These are phyloP conservation scores for Trifolium fragiferum DNA, from an alignment of 306 rosid species.

Conservation along the genomic window DNA sequence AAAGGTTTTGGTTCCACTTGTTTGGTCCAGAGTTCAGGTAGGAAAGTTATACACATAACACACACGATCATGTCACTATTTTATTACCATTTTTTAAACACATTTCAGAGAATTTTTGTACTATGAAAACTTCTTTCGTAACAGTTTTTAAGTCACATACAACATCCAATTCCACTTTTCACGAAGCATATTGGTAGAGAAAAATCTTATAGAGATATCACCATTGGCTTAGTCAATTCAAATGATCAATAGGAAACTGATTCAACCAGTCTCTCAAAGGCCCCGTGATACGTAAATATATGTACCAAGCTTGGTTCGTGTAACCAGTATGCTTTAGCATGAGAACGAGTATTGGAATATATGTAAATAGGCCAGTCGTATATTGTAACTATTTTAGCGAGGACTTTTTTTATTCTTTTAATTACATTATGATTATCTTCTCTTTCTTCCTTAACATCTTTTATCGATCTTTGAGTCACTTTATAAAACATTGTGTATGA, in stretches of 20 bases:
- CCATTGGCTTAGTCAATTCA: background rate
- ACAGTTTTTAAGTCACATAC: background rate
- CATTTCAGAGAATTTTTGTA: conserved; percentile 20
- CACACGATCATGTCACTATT: conserved; percentile 16
- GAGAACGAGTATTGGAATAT: background rate
- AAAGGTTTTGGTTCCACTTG: conserved; percentile 95
- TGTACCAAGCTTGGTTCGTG: background rate
- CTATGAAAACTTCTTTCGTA: background rate
- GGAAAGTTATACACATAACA: conserved; percentile 38
- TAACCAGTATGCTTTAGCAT: background rate
- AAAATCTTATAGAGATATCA: background rate
- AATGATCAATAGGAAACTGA: conserved; percentile 3
- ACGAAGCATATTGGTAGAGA: background rate
- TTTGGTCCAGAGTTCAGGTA: conserved; percentile 99
- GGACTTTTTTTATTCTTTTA: conserved; percentile 2
- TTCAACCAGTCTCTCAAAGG: background rate
- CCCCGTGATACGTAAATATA: background rate
- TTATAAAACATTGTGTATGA: conserved; percentile 5
- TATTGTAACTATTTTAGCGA: background rate
- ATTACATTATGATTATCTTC: background rate
- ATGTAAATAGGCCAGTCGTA: conserved; percentile 14
- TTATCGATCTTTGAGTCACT: background rate
- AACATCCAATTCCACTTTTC: background rate
- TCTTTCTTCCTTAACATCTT: background rate
- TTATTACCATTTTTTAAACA: background rate